Base-by-base conservation (phyloP, 2,329 filamentous ascomycete species). In the Fusarium nodosum region DNA sequence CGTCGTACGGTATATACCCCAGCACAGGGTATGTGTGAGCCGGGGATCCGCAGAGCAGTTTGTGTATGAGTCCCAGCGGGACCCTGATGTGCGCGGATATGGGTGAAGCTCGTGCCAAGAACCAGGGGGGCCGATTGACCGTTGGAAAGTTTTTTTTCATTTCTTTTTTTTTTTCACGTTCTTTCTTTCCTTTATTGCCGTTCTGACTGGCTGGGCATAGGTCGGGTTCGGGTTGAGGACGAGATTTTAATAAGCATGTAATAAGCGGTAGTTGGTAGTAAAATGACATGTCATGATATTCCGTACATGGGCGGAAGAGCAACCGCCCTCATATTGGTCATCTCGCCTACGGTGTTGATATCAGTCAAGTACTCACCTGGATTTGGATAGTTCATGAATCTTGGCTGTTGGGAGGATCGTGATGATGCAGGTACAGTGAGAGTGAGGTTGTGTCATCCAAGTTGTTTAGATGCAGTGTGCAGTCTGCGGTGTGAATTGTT, bases 1-100 rank as follows among this genome's bases (percentile, higher is more conserved):
- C 54, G 60, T 65, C 62, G 61, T 65, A 65, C 47, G 61, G 62
- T 65, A 60, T 50, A 58, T 65, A 65, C 41, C 48, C 60, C 60
- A 68, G 46, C 42, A 46, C 60, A 33, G 22, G 51, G 39, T 15
- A 45, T 33, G 52, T 51, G 48, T 20, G 24, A 44, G 33, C 41
- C 44, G 22, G 58, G 42, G 44, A 31, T 31, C 26, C 44, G 58
- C 26, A 26, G 18, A 24, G 22, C n/a, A 24, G 22, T 34, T 59
- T 60, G 24, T 45, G 38, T 45, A 45, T 45, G 36, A 48, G 53
- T 58, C 33, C 31, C 15, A 57, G 41, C 42, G 39, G 33, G 34
- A 28, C 24, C 13, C 18, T 28, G 34, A 38, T 50, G 31, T 46
- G 51, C n/a, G 36, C 7, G 24, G 22, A 55, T 33, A 55, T 33